Evolutionary conservation across 768 basidiomycete genomes (phyloP).

Genomic region (Amanita polypyramis): DNA sequence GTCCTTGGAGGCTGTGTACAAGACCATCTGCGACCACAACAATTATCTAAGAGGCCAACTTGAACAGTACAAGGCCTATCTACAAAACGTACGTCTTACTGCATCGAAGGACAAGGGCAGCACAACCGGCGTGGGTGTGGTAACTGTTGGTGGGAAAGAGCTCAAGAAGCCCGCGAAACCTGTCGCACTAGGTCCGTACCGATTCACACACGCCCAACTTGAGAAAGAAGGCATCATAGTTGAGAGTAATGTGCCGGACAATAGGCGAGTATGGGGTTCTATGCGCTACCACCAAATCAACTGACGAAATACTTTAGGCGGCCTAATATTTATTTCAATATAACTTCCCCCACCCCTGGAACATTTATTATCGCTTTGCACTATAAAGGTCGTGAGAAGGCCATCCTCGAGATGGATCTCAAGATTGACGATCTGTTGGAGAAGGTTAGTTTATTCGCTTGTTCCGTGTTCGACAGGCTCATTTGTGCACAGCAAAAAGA

Average conservation of each 20-base stretch:
- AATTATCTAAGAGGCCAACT: constrained; percentile 92
- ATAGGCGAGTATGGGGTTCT: constrained; percentile 47
- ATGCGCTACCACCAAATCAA: not conserved
- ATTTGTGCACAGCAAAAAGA: constrained; percentile 79
- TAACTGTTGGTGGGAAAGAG: constrained; percentile 95
- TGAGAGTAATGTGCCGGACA: constrained; percentile 98
- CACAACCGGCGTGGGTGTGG: constrained; percentile 85
- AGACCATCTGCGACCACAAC: constrained; percentile 99
- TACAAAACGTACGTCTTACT: constrained; percentile 93
- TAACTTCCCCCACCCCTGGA: constrained; percentile 94
- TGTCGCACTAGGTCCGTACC: constrained; percentile 86
- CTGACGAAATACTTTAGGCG: constrained; percentile 39
- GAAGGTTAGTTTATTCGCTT: constrained; percentile 49
- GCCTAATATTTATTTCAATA: constrained; percentile 98
- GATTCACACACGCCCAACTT: constrained; percentile 95
- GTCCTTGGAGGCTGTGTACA: constrained; percentile 93
- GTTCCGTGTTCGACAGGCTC: constrained; percentile 6
- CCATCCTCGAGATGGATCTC: constrained; percentile 98
- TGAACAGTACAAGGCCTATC: constrained; percentile 98
- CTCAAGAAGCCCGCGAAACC: constrained; percentile 75
- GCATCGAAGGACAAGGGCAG: constrained; percentile 83
- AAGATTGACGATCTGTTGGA: constrained; percentile 97
- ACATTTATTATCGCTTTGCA: constrained; percentile 98
- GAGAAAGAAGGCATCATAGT: constrained; percentile 99
- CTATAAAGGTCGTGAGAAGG: constrained; percentile 98